Base-by-base conservation (phyloP, 352 stramenopile species). In the Phytopythium ostracodes region DNA sequence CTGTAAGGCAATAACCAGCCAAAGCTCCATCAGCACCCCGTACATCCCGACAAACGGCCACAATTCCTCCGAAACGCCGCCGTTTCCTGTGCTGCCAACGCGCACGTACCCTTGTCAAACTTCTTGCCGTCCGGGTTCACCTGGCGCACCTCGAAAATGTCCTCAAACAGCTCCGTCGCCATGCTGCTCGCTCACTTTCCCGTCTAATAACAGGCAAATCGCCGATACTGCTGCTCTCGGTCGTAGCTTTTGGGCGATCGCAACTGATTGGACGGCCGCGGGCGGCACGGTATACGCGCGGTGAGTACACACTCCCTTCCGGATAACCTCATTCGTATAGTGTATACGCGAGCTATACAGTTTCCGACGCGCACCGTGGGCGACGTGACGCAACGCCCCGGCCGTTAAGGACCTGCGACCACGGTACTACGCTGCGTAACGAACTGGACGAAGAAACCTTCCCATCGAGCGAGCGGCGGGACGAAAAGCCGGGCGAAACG, bases 71-170 rank as follows among this genome's bases (percentile, higher is more conserved):
- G 40, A 4, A 0, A 47, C 4, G 15, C 40, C 18, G 40, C 40
- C 40, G 17, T n/a, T 47, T 7, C 15, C 18, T 17, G 18, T 20
- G 64, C 47, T 5, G 35, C 1, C 47, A 11, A 29, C 35, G 11
- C 20, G 11, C 15, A 65, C 74, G 62, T 62, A 94, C 88, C 87
- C 79, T 96, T 97, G 76, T 98, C 89, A 61, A 98, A 98, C 77
- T 99, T 99, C 84, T 99, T 99, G 36, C 96, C 96, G 60, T 99
- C 96, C 22, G 97, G 97, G 77, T 99, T 99, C 27, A 99, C 67
- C 64, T 97, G 81, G 46, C 88, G 97, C 63, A 99, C 94, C 82
- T 98, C 93, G 71, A 99, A 99, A 64, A 99, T 99, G 77, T 99
- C 97, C 80, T 99, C 96, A 86, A 99, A 99, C 53, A 99, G 73